phyloP scores from a whole-genome alignment of 2,329 filamentous ascomycete genomes.

The Emmonsiellopsis sp. region DNA sequence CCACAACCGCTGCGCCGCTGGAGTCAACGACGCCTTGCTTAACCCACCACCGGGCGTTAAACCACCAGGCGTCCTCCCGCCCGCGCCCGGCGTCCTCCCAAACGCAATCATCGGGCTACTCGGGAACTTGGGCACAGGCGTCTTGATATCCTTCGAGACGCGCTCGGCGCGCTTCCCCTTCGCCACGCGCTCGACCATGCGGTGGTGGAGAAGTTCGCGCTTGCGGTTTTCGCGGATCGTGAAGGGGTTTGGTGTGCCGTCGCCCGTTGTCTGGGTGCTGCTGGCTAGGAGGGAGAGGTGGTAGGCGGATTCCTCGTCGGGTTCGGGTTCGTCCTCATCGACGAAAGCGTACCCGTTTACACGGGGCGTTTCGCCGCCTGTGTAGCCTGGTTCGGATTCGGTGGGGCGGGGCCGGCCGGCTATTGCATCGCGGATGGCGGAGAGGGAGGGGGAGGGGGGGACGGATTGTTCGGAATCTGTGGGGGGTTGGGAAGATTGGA shows the following conservation, averaged over 20 bases:
- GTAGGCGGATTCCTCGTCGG: constrained; percentile 43
- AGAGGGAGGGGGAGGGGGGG: constrained; percentile 73
- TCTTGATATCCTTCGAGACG: constrained; percentile 52
- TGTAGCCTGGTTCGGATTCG: constrained; percentile 52
- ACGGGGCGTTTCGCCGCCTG: constrained; percentile 70
- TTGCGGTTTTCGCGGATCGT: constrained; percentile 64
- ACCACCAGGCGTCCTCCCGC: constrained; percentile 18
- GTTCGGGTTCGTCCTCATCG: constrained; percentile 56
- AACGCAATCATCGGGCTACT: constrained; percentile 32
- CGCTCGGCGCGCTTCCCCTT: constrained; percentile 58
- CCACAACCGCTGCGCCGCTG: constrained; percentile 35
- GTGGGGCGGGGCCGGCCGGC: constrained; percentile 57
- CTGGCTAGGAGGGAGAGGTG: constrained; percentile 19
- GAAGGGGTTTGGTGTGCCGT: constrained; percentile 64
- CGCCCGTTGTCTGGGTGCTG: constrained; percentile 27
- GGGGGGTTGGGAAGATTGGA: constrained; percentile 44
- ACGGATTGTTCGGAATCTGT: constrained; percentile 30
- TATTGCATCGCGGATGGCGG: constrained; percentile 75
- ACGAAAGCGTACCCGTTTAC: constrained; percentile 95
- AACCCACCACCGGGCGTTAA: constrained; percentile 12
- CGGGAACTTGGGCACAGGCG: constrained; percentile 29
- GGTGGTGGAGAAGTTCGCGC: constrained; percentile 72
- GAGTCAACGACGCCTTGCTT: constrained; percentile 30
- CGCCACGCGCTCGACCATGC: constrained; percentile 75
- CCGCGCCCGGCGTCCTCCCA: constrained; percentile 4